Evolutionary conservation across 345 rosid genomes (phyloP).

Genomic region (Iberis pinnata): DNA sequence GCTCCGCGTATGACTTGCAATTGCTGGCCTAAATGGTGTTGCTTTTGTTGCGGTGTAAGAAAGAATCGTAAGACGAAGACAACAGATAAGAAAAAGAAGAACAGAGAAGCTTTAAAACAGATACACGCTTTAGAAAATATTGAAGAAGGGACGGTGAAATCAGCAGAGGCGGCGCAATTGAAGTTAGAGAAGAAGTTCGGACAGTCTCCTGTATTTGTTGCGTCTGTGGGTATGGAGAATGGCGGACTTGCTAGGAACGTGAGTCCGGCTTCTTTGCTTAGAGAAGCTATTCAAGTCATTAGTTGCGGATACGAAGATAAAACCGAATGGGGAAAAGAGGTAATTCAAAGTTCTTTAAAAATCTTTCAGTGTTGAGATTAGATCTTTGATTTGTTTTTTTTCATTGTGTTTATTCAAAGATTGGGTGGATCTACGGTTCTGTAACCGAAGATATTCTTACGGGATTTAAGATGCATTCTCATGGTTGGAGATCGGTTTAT

Average conservation of each 20-base stretch:
- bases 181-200: constrained; percentile 69
- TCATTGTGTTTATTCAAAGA: constrained; percentile 16
- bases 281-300: constrained; percentile 73
- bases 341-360: constrained; percentile 10
- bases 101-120: constrained; percentile 58
- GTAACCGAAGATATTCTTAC: constrained; percentile 61
- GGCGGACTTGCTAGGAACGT: constrained; percentile 46
- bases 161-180: constrained; percentile 21
- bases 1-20: constrained; percentile 62
- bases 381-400: constrained; percentile 10
- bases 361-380: not conserved
- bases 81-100: constrained; percentile 46
- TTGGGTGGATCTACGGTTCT: constrained; percentile 67
- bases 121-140: constrained; percentile 62
- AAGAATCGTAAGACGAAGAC: constrained; percentile 47
- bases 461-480: constrained; percentile 73
- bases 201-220: constrained; percentile 56
- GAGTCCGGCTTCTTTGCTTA: constrained; percentile 53
- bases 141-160: constrained; percentile 46
- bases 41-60: constrained; percentile 40
- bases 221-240: constrained; percentile 46
- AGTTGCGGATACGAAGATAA: constrained; percentile 64
- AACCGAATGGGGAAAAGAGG: constrained; percentile 85
- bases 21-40: constrained; percentile 83
- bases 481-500: constrained; percentile 72